Base-by-base conservation (phyloP, 2,329 filamentous ascomycete genomes). In the Arthrobotrys entomopaga region DNA sequence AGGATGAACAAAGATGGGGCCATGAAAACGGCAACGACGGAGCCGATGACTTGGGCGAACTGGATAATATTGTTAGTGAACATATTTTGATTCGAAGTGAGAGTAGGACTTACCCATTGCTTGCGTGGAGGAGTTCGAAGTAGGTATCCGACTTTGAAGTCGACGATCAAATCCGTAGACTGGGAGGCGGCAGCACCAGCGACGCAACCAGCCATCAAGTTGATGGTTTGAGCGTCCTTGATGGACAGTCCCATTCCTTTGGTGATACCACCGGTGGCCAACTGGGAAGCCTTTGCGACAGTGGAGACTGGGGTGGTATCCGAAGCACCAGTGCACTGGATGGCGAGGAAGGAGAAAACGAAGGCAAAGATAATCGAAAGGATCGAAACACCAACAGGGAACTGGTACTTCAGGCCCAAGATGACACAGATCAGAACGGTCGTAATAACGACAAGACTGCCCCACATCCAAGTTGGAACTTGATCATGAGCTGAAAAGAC, bases 261-360 rank as follows among this genome's bases (percentile, higher is more conserved):
- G 34, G 83, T 84, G 2, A 82, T 83, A 56, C 83, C 82, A 66
- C 83, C 83, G 40, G 84, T 82, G 24, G 84, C 80, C 75, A 84
- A 82, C 76, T 84, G 83, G 2, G 83, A 83, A 24, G 82, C 83
- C 77, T 84, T 84, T 58, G 82, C 82, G 16, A 82, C 83, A 8
- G 83, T 82, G 10, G 83, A 84, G 20, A 84, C 78, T 15, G 83
- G 83, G 0, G 82, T 84, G 76, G 83, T 83, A 72, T 84, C 83
- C 7, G 79, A 81, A 56, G 81, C 79, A 77, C 82, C 83, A 53
- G 82, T 80, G 78, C 82, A 84, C 76, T 84, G 83, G 43, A 84
- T 82, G 48, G 82, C 83, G 26, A 84, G 78, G 79, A 84, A 82
- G 49, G 82, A 82, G 79, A 84, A 84, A 80, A 84, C 82, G 81